Conservation (phyloP, 345 rosid genomes). For the Eucalyptus caleyi region DNA sequence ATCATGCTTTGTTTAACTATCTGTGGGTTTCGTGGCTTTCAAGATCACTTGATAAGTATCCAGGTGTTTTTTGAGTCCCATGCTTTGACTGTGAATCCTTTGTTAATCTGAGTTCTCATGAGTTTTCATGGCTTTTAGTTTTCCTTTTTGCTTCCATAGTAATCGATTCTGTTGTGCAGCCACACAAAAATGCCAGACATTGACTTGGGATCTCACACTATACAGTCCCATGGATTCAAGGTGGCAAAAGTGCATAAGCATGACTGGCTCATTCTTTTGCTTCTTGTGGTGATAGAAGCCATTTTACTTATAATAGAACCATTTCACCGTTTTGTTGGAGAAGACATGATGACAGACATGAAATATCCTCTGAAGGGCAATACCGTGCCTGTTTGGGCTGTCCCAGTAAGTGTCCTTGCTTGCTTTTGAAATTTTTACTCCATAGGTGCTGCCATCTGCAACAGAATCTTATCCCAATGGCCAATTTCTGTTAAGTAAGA, state of each 20-base stretch:
- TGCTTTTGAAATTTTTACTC: neutral
- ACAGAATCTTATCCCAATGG: constrained; percentile 1
- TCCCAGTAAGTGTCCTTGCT: constrained; percentile 20
- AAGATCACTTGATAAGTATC: neutral
- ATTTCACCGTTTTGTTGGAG: constrained; percentile 50
- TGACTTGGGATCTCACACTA: constrained; percentile 22
- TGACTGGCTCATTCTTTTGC: constrained; percentile 43
- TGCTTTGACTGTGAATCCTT: neutral
- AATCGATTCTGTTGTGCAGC: neutral
- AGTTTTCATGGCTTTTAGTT: neutral
- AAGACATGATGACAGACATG: constrained; percentile 49
- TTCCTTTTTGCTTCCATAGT: neutral
- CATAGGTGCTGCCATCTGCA: neutral
- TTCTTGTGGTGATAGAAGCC: constrained; percentile 29
- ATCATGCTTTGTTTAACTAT: neutral
- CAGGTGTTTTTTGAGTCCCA: neutral
- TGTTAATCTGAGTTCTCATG: neutral
- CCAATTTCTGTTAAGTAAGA: neutral
- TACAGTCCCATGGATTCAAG: constrained; percentile 40
- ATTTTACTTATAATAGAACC: constrained; percentile 38
- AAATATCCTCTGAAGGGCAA: constrained; percentile 41
- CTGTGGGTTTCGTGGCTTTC: neutral
- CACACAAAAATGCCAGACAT: constrained; percentile 19
- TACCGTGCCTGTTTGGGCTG: constrained; percentile 57
- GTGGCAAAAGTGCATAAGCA: constrained; percentile 22